These are phyloP conservation scores for Phoma sp. DNA, from an alignment of 2,329 filamentous ascomycete genomes.

Conservation along the genomic window DNA sequence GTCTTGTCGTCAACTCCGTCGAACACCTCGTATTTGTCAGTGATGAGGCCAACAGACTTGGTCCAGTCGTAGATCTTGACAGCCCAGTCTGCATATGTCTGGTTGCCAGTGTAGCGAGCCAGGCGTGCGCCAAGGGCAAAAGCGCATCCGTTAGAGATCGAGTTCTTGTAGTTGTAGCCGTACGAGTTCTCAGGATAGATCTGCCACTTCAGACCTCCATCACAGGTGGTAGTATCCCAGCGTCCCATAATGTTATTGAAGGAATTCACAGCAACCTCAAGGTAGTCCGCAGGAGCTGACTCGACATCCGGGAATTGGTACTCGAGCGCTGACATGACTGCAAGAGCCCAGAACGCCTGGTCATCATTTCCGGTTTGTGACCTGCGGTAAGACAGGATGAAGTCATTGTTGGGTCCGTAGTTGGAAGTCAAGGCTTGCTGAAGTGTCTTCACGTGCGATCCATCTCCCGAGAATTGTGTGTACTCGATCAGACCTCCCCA, in stretches of 20 bases:
- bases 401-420: slow-evolving; percentile 50
- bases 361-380: slow-evolving; percentile 67
- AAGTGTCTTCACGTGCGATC: slow-evolving; percentile 50
- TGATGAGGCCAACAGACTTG: slow-evolving; percentile 57
- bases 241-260: slow-evolving; percentile 73
- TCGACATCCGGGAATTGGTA: slow-evolving; percentile 68
- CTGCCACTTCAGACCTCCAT: slow-evolving; percentile 80
- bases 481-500: slow-evolving; percentile 53
- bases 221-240: slow-evolving; percentile 72
- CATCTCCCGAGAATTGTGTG: slow-evolving; percentile 54
- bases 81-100: slow-evolving; percentile 66
- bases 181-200: slow-evolving; percentile 74
- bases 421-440: slow-evolving; percentile 53
- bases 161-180: slow-evolving; percentile 84
- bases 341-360: slow-evolving; percentile 75
- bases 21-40: slow-evolving; percentile 57
- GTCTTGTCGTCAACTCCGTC: slow-evolving; percentile 60
- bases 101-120: slow-evolving; percentile 70
- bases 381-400: slow-evolving; percentile 51
- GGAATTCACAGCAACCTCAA: slow-evolving; percentile 70
- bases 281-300: slow-evolving; percentile 58
- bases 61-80: slow-evolving; percentile 68
- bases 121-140: slow-evolving; percentile 81
- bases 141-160: slow-evolving; percentile 79
- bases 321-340: slow-evolving; percentile 71